phyloP scores from a whole-genome alignment of 2,329 filamentous ascomycete genomes.

The Daldinia sp. region DNA sequence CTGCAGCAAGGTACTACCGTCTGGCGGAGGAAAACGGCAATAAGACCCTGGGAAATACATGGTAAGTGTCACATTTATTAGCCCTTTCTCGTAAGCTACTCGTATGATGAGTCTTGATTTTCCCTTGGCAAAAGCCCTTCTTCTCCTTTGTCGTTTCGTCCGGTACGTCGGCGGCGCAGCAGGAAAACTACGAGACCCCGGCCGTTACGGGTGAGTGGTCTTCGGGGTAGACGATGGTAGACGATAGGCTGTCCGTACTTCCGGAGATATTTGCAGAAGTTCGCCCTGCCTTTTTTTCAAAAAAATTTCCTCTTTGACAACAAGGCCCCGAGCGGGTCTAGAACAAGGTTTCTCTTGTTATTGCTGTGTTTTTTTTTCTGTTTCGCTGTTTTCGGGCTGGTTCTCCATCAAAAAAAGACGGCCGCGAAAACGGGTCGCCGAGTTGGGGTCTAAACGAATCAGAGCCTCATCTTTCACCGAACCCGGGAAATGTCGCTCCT shows the following conservation, averaged over 20 bases:
- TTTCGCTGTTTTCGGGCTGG: constrained; percentile 14
- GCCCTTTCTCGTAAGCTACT: constrained; percentile 28
- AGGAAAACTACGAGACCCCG: constrained; percentile 28
- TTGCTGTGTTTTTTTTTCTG: too few species aligned
- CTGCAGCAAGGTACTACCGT: constrained; percentile 88
- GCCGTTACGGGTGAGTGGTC: constrained; percentile 39
- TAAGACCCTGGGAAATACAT: constrained; percentile 92
- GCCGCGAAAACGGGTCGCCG: constrained; percentile 34
- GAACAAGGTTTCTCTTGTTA: constrained; percentile 22
- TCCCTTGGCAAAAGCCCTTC: constrained; percentile 31
- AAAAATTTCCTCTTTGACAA: constrained; percentile 25
- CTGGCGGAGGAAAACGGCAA: constrained; percentile 87
- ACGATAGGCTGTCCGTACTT: constrained; percentile 48
- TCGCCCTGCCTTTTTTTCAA: constrained; percentile 42
- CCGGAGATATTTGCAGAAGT: constrained; percentile 27
- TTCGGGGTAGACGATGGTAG: constrained; percentile 44
- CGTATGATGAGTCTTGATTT: constrained; percentile 27
- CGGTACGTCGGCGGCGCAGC: constrained; percentile 41
- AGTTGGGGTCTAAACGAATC: constrained; percentile 38
- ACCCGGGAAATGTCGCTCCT: constrained; percentile 34
- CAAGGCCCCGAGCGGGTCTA: constrained; percentile 34
- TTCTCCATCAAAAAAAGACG: constrained; percentile 27
- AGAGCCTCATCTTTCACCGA: constrained; percentile 41
- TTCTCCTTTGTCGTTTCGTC: constrained; percentile 32
- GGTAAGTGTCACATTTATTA: constrained; percentile 67